phyloP scores from a whole-genome alignment of 2,329 filamentous ascomycete species.

The Aspergillus bombycis region DNA sequence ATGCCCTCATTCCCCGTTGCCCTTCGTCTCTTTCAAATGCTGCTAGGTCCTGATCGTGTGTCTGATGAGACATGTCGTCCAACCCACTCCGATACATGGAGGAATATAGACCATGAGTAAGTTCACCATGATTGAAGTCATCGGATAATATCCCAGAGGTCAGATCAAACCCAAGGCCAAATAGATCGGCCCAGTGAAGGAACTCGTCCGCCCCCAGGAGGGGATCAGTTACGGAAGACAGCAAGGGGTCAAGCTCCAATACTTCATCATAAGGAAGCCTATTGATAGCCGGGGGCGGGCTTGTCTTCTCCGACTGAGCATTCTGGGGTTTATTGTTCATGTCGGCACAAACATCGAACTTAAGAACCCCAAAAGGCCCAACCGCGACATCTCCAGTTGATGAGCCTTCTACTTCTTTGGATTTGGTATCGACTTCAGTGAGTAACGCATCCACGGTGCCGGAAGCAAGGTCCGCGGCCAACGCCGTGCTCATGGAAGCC shows the following conservation, averaged over 20 bases:
- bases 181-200: slow-evolving; percentile 38
- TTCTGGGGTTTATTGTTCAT: not conserved
- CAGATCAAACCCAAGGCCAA: slow-evolving; percentile 32
- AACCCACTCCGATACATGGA: not conserved
- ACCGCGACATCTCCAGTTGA: slow-evolving; percentile 27
- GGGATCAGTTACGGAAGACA: slow-evolving; percentile 23
- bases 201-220: slow-evolving; percentile 32
- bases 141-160: not conserved
- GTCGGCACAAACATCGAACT: slow-evolving; percentile 17
- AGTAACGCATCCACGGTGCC: slow-evolving; percentile 38
- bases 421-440: slow-evolving; percentile 34
- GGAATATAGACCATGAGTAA: not conserved
- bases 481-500: slow-evolving; percentile 35
- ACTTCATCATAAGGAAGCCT: not conserved
- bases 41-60: slow-evolving; percentile 6
- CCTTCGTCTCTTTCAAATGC: not conserved
- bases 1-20: not conserved
- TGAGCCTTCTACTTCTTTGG: slow-evolving; percentile 24
- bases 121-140: not conserved
- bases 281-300: not conserved
- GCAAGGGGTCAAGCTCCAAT: not conserved
- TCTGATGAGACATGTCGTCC: not conserved
- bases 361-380: slow-evolving; percentile 36
- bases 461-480: slow-evolving; percentile 29
- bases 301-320: not conserved